Conservation (phyloP, 192 early-diverging fungal genomes). For the Gonapodya sp. region DNA sequence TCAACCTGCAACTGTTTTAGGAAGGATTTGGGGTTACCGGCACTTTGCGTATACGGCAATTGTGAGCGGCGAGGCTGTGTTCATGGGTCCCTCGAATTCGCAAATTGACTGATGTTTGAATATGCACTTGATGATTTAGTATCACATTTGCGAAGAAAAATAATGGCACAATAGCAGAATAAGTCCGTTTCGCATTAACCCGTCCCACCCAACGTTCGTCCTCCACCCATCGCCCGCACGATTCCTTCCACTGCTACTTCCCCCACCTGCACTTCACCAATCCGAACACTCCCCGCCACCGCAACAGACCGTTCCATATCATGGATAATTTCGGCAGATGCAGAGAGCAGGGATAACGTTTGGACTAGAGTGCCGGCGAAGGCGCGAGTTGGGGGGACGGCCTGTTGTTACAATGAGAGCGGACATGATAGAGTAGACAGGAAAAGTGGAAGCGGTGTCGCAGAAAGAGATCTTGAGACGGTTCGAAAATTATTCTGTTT, state of each 20-base stretch:
- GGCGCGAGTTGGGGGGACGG: background rate
- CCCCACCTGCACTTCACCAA: background rate
- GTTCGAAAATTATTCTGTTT: too few species aligned
- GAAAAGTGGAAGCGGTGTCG: background rate
- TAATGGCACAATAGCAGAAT: too few species aligned
- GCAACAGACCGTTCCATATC: background rate
- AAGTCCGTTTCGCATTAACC: background rate
- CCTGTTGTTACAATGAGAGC: background rate
- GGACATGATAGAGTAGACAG: background rate
- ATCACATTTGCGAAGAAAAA: too few species aligned
- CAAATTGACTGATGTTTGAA: too few species aligned
- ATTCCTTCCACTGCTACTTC: background rate
- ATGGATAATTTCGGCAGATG: background rate
- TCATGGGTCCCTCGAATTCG: too few species aligned
- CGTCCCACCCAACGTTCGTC: background rate
- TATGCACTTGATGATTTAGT: too few species aligned
- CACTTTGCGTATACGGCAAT: too few species aligned
- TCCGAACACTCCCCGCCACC: background rate
- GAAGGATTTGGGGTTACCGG: too few species aligned
- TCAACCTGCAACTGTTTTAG: too few species aligned
- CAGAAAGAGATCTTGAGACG: background rate
- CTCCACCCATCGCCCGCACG: background rate
- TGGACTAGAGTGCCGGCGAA: background rate
- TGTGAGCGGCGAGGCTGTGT: too few species aligned
- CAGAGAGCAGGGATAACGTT: background rate